Evolutionary conservation across 176 grass and related monocot genomes (phyloP).

Genomic region (Bonia amplexicaulis): DNA sequence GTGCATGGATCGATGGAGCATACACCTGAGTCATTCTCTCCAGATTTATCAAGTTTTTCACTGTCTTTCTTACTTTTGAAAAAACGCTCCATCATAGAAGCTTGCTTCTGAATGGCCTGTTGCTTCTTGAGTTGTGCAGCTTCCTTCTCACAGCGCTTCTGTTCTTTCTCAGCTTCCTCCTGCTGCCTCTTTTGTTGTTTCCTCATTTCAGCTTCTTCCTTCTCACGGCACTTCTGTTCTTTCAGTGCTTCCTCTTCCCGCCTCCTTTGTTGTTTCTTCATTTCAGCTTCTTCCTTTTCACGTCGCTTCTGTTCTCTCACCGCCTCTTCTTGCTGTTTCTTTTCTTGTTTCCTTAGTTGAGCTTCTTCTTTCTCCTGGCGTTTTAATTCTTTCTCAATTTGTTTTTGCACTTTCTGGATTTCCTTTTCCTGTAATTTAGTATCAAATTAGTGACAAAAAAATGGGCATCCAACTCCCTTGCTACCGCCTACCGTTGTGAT

Average conservation of each 20-base stretch:
- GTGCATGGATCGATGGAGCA: constrained; percentile 1
- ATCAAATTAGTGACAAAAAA: neutral
- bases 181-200: constrained; percentile 80
- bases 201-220: constrained; percentile 78
- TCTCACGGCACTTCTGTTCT: constrained; percentile 70
- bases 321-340: constrained; percentile 72
- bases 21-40: constrained; percentile 23
- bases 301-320: constrained; percentile 57
- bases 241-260: constrained; percentile 78
- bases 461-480: neutral
- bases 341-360: constrained; percentile 59
- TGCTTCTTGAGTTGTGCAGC: constrained; percentile 70
- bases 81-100: constrained; percentile 82
- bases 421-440: constrained; percentile 31
- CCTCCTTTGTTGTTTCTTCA: constrained; percentile 64
- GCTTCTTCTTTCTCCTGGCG: constrained; percentile 66
- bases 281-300: constrained; percentile 68
- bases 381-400: constrained; percentile 52
- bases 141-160: constrained; percentile 77
- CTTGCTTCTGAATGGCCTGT: constrained; percentile 72
- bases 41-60: constrained; percentile 40
- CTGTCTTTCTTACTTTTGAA: constrained; percentile 67
- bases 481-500: neutral
- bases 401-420: constrained; percentile 31
- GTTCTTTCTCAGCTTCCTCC: constrained; percentile 79